phyloP scores from a whole-genome alignment of 306 rosid species.

The Purshia tridentata region DNA sequence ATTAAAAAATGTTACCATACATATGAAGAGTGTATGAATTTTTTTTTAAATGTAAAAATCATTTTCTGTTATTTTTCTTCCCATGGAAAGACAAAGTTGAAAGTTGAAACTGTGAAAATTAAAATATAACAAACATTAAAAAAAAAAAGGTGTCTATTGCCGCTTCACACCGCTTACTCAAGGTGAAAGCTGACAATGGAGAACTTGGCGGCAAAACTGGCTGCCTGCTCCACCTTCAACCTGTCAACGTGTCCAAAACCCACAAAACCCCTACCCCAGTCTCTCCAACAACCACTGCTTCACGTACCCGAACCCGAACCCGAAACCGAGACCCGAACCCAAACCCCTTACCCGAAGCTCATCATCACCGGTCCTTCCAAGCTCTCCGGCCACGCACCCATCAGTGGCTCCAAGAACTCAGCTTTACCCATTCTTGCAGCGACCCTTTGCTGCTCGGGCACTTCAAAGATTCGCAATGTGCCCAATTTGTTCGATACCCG shows the following conservation, averaged over 20 bases:
- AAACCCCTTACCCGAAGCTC: constrained; percentile 12
- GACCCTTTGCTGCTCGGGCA: constrained; percentile 37
- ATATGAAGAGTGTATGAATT: too few relatives aligned
- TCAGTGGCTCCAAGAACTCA: constrained; percentile 45
- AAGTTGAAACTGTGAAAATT: too few relatives aligned
- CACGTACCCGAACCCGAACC: not conserved
- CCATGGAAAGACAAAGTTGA: too few relatives aligned
- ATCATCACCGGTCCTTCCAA: constrained; percentile 29
- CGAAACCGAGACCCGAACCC: not conserved
- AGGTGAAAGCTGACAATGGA: not conserved
- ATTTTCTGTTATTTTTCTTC: too few relatives aligned
- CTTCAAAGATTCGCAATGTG: constrained; percentile 22
- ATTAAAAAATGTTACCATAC: too few relatives aligned
- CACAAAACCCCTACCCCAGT: not conserved
- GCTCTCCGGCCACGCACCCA: constrained; percentile 35
- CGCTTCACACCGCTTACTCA: not conserved
- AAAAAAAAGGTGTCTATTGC: not conserved
- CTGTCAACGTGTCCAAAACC: not conserved
- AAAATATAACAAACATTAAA: not conserved
- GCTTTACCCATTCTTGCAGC: constrained; percentile 37
- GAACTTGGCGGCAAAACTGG: constrained; percentile 22
- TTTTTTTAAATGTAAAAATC: too few relatives aligned
- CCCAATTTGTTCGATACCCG: constrained; percentile 30
- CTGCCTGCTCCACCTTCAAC: constrained; percentile 10
- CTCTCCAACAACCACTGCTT: not conserved